phyloP scores from a whole-genome alignment of 2,329 filamentous ascomycete species.

The Fusarium liriodendri region DNA sequence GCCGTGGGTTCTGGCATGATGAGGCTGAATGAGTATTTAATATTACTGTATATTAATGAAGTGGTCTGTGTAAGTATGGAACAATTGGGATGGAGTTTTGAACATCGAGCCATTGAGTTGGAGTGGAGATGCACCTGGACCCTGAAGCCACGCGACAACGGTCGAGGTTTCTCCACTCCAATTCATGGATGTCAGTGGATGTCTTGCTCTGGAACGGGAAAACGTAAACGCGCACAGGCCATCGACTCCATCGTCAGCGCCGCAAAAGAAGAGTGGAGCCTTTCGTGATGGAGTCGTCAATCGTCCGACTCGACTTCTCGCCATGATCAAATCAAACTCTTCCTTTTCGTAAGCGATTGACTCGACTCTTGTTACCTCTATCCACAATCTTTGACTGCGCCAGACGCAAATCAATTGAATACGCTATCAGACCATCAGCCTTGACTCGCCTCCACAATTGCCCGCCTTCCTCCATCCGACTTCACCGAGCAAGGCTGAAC shows the following conservation, averaged over 20 bases:
- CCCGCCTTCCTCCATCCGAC: background rate
- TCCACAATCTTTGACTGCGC: background rate
- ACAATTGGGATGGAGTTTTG: constrained; percentile 3
- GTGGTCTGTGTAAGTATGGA: constrained; percentile 20
- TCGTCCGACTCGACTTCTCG: constrained; percentile 5
- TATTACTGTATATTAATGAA: constrained; percentile 12
- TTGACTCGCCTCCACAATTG: constrained; percentile 16
- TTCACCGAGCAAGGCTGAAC: constrained; percentile 4
- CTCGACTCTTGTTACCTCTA: background rate
- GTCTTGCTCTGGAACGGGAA: constrained; percentile 21
- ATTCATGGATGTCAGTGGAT: background rate
- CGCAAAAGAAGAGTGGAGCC: constrained; percentile 8
- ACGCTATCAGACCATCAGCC: background rate
- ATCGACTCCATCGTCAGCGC: constrained; percentile 1
- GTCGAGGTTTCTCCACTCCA: constrained; percentile 6
- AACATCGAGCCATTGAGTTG: constrained; percentile 5
- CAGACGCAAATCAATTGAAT: background rate
- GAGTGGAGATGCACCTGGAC: constrained; percentile 28
- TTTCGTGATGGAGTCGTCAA: constrained; percentile 26
- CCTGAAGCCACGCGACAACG: constrained; percentile 16
- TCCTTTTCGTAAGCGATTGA: constrained; percentile 15
- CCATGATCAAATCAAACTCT: constrained; percentile 29
- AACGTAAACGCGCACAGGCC: constrained; percentile 37
- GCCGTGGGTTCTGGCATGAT: constrained; percentile 6
- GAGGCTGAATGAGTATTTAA: constrained; percentile 19